A percentile compares a stretch with the other conserved stretches of the same genome.
Evolutionary conservation across 164 flowering plant species (phyloP).

Genomic region (Stephania cephalantha): DNA sequence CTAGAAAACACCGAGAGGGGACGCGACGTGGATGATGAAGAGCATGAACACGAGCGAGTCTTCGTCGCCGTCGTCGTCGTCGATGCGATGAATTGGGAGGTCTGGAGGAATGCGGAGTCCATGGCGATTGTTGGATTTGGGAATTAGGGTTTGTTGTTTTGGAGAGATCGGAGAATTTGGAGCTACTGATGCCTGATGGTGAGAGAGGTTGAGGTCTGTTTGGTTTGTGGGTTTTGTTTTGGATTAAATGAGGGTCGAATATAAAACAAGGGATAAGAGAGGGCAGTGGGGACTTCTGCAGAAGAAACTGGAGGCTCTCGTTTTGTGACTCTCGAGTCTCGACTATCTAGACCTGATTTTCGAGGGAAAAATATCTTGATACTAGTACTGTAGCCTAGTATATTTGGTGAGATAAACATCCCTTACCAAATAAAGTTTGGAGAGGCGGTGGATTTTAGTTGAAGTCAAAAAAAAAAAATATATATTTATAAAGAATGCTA

Average conservation of each 20-base stretch:
- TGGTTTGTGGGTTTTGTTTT: not conserved
- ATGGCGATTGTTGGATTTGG: constrained; percentile 10
- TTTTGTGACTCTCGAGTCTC: not conserved
- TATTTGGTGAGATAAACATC: too few relatives aligned
- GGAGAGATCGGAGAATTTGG: not conserved
- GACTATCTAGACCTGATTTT: not conserved
- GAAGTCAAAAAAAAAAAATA: too few relatives aligned
- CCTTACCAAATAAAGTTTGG: too few relatives aligned
- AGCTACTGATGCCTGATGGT: not conserved
- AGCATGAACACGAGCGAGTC: constrained; percentile 1
- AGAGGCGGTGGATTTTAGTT: too few relatives aligned
- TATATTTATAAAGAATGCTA: too few relatives aligned
- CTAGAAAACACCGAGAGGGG: constrained; percentile 14
- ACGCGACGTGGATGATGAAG: constrained; percentile 9
- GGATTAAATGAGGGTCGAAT: not conserved
- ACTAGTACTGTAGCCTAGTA: too few relatives aligned
- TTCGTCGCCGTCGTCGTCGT: constrained; percentile 20
- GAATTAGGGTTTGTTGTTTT: not conserved
- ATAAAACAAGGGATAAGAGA: not conserved
- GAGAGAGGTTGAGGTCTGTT: not conserved
- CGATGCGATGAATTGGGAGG: constrained; percentile 17
- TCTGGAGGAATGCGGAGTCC: constrained; percentile 21
- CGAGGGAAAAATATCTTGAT: not conserved
- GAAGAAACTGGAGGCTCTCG: not conserved
- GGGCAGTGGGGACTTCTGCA: not conserved